phyloP scores from a whole-genome alignment of 768 basidiomycete species.

The Pisolithus microcarpus region DNA sequence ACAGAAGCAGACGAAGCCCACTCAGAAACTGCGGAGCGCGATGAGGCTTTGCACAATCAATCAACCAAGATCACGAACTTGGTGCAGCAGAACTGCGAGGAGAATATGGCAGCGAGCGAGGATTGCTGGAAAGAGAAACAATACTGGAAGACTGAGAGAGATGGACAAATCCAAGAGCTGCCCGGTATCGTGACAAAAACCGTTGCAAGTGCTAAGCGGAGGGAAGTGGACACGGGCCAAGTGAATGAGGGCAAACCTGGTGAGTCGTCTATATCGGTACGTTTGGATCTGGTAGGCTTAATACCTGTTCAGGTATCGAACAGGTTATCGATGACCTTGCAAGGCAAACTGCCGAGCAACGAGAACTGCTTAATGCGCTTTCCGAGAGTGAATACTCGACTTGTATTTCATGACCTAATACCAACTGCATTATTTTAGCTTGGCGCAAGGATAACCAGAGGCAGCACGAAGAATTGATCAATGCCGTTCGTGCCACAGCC shows the following conservation, averaged over 20 bases:
- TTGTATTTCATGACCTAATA: neutral
- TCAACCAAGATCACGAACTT: conserved; percentile 67
- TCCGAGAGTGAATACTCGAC: conserved; percentile 45
- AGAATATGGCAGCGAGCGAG: conserved; percentile 56
- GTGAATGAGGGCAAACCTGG: neutral
- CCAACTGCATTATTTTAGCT: conserved; percentile 31
- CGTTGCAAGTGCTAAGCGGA: conserved; percentile 25
- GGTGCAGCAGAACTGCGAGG: conserved; percentile 58
- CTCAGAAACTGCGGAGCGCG: conserved; percentile 56
- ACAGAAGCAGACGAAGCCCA: conserved; percentile 57
- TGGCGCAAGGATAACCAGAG: conserved; percentile 61
- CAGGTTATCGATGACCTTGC: conserved; percentile 52
- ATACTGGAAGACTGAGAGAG: conserved; percentile 50
- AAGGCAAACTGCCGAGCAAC: conserved; percentile 53
- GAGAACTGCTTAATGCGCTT: conserved; percentile 46
- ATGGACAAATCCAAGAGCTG: conserved; percentile 48
- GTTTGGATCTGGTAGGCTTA: neutral
- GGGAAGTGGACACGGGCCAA: too few species aligned
- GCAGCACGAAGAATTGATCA: conserved; percentile 63
- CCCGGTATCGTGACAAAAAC: conserved; percentile 56
- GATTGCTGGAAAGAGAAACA: conserved; percentile 59
- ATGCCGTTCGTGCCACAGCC: conserved; percentile 62
- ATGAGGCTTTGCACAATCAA: conserved; percentile 53
- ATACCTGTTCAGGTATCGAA: conserved; percentile 42
- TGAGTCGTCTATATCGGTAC: neutral